Conservation (phyloP, 768 basidiomycete species). For the Sporobolomyces roseus region DNA sequence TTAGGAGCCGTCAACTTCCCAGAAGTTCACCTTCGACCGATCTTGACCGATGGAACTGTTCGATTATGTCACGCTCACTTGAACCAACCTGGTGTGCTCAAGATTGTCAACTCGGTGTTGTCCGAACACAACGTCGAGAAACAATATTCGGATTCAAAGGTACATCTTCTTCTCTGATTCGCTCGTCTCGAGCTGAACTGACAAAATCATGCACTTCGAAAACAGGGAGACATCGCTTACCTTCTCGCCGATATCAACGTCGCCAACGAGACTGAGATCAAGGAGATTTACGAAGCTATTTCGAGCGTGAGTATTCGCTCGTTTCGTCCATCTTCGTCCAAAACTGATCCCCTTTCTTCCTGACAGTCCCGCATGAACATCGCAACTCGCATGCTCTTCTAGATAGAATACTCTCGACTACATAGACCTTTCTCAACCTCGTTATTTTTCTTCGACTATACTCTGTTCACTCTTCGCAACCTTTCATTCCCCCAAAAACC, state of each 20-base stretch:
- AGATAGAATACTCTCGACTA: too few relatives aligned
- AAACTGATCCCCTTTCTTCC: neutral
- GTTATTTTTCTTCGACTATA: neutral
- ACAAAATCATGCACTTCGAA: neutral
- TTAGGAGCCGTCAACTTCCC: slow-evolving; percentile 97
- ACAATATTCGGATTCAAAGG: slow-evolving; percentile 78
- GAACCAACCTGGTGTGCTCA: slow-evolving; percentile 89
- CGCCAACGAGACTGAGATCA: slow-evolving; percentile 75
- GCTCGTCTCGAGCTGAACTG: neutral
- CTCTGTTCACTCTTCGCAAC: neutral
- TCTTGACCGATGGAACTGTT: slow-evolving; percentile 75
- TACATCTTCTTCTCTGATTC: slow-evolving; percentile 1
- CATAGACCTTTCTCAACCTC: too few relatives aligned
- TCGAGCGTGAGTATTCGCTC: neutral
- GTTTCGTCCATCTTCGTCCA: too few relatives aligned
- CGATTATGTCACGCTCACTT: slow-evolving; percentile 93
- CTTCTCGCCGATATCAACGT: slow-evolving; percentile 95
- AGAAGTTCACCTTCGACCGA: slow-evolving; percentile 91
- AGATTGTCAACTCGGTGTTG: slow-evolving; percentile 87
- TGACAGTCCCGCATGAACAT: slow-evolving; percentile 35
- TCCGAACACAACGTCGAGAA: slow-evolving; percentile 97
- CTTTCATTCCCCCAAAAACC: neutral
- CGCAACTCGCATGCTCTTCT: slow-evolving; percentile 41
- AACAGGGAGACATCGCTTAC: slow-evolving; percentile 78
- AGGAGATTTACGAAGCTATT: slow-evolving; percentile 61